These are phyloP conservation scores for Chlamydomonas sphaeroides DNA, from an alignment of 139 green algal genomes.

Conservation along the genomic window DNA sequence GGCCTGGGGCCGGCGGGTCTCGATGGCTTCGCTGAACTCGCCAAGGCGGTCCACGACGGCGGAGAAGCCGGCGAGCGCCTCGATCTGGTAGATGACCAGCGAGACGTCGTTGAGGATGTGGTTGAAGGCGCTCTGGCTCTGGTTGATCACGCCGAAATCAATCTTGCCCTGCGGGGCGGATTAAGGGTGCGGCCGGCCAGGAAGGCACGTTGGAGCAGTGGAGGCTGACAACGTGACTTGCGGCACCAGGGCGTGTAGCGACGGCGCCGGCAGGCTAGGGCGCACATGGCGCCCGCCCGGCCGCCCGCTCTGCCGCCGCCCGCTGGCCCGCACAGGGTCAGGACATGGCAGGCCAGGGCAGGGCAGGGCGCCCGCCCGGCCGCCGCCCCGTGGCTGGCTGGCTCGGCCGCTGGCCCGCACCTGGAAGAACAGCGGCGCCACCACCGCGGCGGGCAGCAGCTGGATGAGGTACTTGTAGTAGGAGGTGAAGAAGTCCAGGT, in stretches of 20 bases:
- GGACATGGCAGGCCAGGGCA: too few species aligned
- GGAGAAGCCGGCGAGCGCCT: slow-evolving; percentile 78
- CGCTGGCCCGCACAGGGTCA: too few species aligned
- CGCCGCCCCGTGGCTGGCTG: not conserved
- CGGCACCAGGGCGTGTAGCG: too few species aligned
- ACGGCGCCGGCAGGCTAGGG: too few species aligned
- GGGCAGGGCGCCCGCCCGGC: too few species aligned
- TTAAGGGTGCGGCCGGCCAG: too few species aligned
- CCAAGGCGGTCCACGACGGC: slow-evolving; percentile 93
- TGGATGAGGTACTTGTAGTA: slow-evolving; percentile 94
- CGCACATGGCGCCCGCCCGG: too few species aligned
- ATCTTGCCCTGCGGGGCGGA: slow-evolving; percentile 90
- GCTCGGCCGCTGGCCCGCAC: not conserved
- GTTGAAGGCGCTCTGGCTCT: slow-evolving; percentile 93
- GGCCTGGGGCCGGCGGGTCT: slow-evolving; percentile 1
- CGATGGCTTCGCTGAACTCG: slow-evolving; percentile 82
- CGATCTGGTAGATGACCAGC: slow-evolving; percentile 96
- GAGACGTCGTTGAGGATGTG: slow-evolving; percentile 96
- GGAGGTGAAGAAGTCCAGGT: slow-evolving; percentile 98
- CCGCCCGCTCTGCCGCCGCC: too few species aligned
- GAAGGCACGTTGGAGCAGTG: too few species aligned
- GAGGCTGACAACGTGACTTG: too few species aligned
- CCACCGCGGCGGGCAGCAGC: slow-evolving; percentile 96
- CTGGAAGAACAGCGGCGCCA: slow-evolving; percentile 70
- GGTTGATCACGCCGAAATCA: slow-evolving; percentile 99